Conservation (phyloP, 768 basidiomycete genomes). For the Termitomyces eurrhizus region DNA sequence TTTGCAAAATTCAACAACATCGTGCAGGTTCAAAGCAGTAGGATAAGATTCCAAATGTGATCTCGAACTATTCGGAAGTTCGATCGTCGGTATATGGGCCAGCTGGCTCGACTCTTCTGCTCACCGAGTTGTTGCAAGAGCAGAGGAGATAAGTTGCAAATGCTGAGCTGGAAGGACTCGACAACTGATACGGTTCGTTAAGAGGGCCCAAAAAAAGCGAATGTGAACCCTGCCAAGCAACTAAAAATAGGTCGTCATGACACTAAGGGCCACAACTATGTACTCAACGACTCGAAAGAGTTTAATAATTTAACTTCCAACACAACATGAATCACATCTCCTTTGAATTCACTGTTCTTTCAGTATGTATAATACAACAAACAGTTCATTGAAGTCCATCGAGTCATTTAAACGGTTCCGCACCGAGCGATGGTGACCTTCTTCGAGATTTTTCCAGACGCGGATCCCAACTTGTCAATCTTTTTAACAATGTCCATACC, state of each 20-base stretch:
- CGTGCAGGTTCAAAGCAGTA: too few species aligned
- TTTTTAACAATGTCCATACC: constrained; percentile 51
- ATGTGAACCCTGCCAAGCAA: not conserved
- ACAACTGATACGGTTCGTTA: too few species aligned
- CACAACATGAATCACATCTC: not conserved
- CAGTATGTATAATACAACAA: constrained; percentile 15
- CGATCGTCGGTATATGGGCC: too few species aligned
- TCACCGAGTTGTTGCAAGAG: not conserved
- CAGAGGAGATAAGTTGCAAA: not conserved
- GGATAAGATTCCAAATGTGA: not conserved
- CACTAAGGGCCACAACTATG: not conserved
- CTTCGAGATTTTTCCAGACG: constrained; percentile 36
- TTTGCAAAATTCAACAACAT: too few species aligned
- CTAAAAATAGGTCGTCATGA: not conserved
- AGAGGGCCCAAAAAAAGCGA: not conserved
- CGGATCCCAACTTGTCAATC: constrained; percentile 38
- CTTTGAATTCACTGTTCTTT: not conserved
- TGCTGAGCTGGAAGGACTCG: not conserved
- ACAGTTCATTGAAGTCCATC: constrained; percentile 1
- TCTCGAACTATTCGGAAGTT: not conserved
- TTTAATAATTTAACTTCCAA: not conserved
- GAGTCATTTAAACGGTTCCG: constrained; percentile 40
- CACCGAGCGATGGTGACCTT: constrained; percentile 50
- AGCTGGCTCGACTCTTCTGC: too few species aligned
- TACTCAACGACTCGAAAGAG: not conserved